Base-by-base conservation (phyloP, 2,329 filamentous ascomycete genomes). In the Elsinoe batatas region DNA sequence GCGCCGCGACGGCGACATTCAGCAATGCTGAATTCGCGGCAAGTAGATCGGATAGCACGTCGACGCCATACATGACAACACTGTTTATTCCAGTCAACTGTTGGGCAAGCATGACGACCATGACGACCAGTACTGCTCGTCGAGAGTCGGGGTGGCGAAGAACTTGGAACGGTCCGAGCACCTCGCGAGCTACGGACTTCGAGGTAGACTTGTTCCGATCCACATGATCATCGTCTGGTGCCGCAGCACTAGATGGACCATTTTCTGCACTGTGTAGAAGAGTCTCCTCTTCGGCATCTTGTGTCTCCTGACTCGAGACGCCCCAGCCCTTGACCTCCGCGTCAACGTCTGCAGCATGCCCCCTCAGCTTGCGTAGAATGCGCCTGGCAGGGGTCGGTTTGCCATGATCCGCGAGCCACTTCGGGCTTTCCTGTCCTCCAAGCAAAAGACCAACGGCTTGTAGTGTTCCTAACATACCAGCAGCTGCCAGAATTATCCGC, bases 1-100 rank as follows among this genome's bases (percentile, higher is more conserved):
- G 80, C 11, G 83, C 78, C 0, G 90, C 95, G 58, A 97, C 90
- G 55, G 87, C 73, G 58, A 97, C 91, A 55, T 91, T 95, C 53
- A 98, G 78, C 1, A 94, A 73, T 0, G 86, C 85, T 0, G 91
- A 91, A 59, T 84, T 89, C 46, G 89, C 81, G 3, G 88, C 86
- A 0, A 98, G 79, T 1, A 97, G 79, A 60, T 83, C 83, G 32
- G 86, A 82, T 12, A 98, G 79, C 1, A 98, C 82, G 0, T 88
- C 90, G 5, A 97, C 93, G 1, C 91, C 95, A 71, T 98, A 98
- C 91, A 98, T 96, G 71, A 97, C 87, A 66, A 97, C 91, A 57
- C 87, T 91, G 78, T 98, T 97, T 73, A 97, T 91, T 60, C 73
- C 91, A 57, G 87, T 91, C 36, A 96, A 77, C 69, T 98, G 93